Evolutionary conservation across 768 basidiomycete genomes (phyloP).

Genomic region (Hydnomerulius pinastri): DNA sequence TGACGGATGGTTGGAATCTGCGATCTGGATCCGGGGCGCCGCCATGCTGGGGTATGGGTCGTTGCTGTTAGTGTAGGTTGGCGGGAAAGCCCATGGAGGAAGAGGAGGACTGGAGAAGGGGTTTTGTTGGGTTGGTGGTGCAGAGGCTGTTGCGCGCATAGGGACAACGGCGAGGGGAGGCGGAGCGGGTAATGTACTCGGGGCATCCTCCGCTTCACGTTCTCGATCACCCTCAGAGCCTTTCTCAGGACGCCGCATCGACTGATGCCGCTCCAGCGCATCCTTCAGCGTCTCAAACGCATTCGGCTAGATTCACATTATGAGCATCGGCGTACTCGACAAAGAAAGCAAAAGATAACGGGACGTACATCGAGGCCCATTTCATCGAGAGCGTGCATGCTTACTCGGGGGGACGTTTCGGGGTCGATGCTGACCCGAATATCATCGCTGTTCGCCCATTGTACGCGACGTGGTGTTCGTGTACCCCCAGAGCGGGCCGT

Average conservation of each 20-base stretch:
- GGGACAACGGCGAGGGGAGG: slow-evolving; percentile 13
- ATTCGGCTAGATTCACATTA: slow-evolving; percentile 36
- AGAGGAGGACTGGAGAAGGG: background rate
- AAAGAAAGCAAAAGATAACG: background rate
- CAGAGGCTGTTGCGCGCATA: slow-evolving; percentile 3
- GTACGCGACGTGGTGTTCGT: slow-evolving; percentile 54
- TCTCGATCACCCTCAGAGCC: background rate
- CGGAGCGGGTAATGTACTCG: slow-evolving; percentile 8
- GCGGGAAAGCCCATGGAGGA: background rate
- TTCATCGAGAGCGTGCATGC: slow-evolving; percentile 52
- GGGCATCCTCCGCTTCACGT: background rate
- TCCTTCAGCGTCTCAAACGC: slow-evolving; percentile 51
- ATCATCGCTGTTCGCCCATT: slow-evolving; percentile 45
- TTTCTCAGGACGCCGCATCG: slow-evolving; percentile 14
- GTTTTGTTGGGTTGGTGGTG: background rate
- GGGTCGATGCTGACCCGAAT: slow-evolving; percentile 5
- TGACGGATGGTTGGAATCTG: slow-evolving; percentile 10
- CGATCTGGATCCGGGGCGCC: slow-evolving; percentile 2
- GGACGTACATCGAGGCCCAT: slow-evolving; percentile 51
- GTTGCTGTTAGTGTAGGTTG: slow-evolving; percentile 8
- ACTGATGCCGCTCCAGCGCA: slow-evolving; percentile 54
- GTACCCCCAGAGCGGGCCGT: slow-evolving; percentile 27
- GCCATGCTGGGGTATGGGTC: slow-evolving; percentile 16
- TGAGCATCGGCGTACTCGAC: background rate
- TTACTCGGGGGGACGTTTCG: slow-evolving; percentile 9